Evolutionary conservation across 1,284 basidiomycete genomes (phyloP), one percentile per base, ranked within the genome.

Genomic region (Cryptococcus sp.): DNA sequence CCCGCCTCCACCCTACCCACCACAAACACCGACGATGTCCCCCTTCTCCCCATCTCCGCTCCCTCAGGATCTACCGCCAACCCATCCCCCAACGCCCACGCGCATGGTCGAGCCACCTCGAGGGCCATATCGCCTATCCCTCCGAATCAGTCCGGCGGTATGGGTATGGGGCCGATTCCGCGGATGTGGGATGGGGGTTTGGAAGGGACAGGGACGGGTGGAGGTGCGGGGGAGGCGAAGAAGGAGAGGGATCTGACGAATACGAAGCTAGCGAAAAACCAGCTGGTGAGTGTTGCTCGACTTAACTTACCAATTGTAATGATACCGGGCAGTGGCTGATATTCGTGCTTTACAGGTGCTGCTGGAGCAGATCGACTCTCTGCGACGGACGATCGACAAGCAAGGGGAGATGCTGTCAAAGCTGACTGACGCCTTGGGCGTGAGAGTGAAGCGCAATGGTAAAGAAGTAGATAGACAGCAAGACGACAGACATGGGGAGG

Each of bases 251-350:
- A 76, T 61, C 53, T 78, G 50, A 71, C 75, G 4, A 78, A 78
- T 62, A 60, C 66, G 20, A 78, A 77, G 57, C 62, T 78, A 56
- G 75, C 76, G 3, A 76, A 73, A 66, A 78, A 78, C 59, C 76
- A 78, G 59, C 59, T 75, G 39, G 73, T 75, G 24, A 56, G 72
- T 59, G 1, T 53, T 11, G 4, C 36, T 28, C 1, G 9, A 33
- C 28, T n/a, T 20, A 11, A 21, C 18, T 7, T 39, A 23, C 5
- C 28, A 9, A 28, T 36, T 36, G 28, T 43, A 9, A 39, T n/a
- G 3, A 43, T 1, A 16, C 36, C 7, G n/a, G 42, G 28, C 12
- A 28, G 9, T 33, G 28, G 36, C 36, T 42, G 39, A 55, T 35
- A 13, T 13, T 46, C 40, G 36, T 36, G 40, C 1, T 11, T 42